Percentiles rank a stretch among this genome's conserved stretches.
Evolutionary conservation across 2,329 filamentous ascomycete species (phyloP).

Genomic region (Tolypocladium endophyticum): DNA sequence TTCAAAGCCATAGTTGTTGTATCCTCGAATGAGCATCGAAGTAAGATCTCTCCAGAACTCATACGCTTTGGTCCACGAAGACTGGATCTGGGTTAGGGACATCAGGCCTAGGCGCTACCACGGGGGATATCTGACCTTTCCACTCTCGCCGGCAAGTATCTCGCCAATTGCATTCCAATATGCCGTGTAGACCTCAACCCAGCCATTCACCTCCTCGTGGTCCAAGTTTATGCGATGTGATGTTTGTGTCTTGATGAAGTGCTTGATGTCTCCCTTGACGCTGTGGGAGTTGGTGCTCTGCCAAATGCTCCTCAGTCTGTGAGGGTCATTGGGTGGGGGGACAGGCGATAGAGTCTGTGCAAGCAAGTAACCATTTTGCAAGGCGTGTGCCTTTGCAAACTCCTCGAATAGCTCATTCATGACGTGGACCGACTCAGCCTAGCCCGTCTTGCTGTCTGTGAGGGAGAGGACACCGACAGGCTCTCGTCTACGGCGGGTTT

Average conservation of each 20-base stretch:
- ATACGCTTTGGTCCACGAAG: slow-evolving; percentile 77
- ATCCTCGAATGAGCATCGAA: slow-evolving; percentile 68
- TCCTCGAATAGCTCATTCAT: slow-evolving; percentile 69
- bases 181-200: slow-evolving; percentile 72
- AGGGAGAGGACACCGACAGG: neutral
- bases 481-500: neutral
- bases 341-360: slow-evolving; percentile 67
- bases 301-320: slow-evolving; percentile 59
- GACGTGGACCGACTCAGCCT: slow-evolving; percentile 5
- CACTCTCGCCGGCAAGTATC: slow-evolving; percentile 45
- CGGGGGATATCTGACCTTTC: slow-evolving; percentile 19
- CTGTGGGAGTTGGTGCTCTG: slow-evolving; percentile 58
- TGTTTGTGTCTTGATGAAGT: slow-evolving; percentile 56
- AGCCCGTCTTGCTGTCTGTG: neutral
- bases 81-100: slow-evolving; percentile 16
- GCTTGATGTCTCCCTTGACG: slow-evolving; percentile 59
- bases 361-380: slow-evolving; percentile 59
- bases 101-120: neutral
- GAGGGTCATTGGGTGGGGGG: slow-evolving; percentile 48
- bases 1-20: slow-evolving; percentile 64
- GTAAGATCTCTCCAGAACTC: slow-evolving; percentile 81
- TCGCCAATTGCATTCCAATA: slow-evolving; percentile 79
- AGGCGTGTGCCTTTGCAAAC: slow-evolving; percentile 58
- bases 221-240: slow-evolving; percentile 41
- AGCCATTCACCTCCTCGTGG: slow-evolving; percentile 64